Base-by-base conservation (phyloP, 768 basidiomycete genomes). In the Russula earlei region DNA sequence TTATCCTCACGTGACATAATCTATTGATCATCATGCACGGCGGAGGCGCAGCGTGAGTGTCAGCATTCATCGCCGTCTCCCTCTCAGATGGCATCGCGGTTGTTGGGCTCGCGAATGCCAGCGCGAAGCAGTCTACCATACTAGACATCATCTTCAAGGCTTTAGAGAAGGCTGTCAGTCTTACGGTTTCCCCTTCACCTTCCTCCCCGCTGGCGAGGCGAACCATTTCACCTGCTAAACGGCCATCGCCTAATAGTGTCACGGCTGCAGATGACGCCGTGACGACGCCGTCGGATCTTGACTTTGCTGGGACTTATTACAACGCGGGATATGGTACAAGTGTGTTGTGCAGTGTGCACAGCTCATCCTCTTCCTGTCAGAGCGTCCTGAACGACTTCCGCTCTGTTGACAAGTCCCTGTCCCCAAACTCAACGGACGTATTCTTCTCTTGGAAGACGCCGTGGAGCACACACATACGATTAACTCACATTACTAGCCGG, bases 81-180 rank as follows among this genome's bases (percentile, higher is more conserved):
- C 75, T 74, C 0, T 20, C 59, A 3, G 70, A 74, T 37, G 65
- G 64, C 9, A 52, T 75, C 0, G 76, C 73, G 5, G 45, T 77
- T 20, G 58, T 68, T 25, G 37, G 44, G 2, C 58, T 70, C 12
- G 52, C 56, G 7, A 68, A 69, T 55, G 60, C 57, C 4, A 62
- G 64, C 34, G 34, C 11, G 4, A 57, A 61, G 20, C 11, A 55
- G 15, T 2, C 4, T 8, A 2, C 20, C 7, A 6, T 59, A 2
- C 0, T 0, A 2, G 10, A 48, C 7, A 27, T 53, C 12, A 20
- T 10, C 25, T 0, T 17, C 11, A 17, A 2, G 2, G 11, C 40
- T 31, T 15, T 17, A 11, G 4, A 45, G 27, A 46, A 44, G 19
- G 25, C 12, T 37, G 10, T 34, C n/a, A 15, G 27, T 10, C 4